Conservation (phyloP, 768 basidiomycete species). For the Butyriboletus loyo region DNA sequence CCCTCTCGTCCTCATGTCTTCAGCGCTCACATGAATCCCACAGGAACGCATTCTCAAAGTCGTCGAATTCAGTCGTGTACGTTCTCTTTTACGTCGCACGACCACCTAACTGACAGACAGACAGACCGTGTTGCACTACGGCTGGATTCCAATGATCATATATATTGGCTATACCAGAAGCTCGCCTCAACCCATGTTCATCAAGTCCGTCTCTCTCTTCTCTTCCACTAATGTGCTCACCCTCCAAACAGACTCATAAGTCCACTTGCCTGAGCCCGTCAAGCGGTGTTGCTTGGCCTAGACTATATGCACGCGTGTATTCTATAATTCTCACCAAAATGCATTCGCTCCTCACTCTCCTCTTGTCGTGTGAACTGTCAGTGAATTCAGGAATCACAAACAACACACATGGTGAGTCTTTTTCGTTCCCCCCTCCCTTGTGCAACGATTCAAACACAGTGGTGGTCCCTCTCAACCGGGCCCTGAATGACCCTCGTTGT, state of each 20-base stretch:
- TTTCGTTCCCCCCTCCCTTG: neutral
- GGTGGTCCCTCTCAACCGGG: slow-evolving; percentile 45
- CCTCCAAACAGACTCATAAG: slow-evolving; percentile 71
- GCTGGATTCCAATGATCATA: slow-evolving; percentile 96
- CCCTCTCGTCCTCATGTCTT: neutral
- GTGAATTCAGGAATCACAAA: neutral
- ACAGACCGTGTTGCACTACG: slow-evolving; percentile 88
- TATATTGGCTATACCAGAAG: slow-evolving; percentile 92
- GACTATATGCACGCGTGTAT: slow-evolving; percentile 24
- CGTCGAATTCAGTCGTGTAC: slow-evolving; percentile 78
- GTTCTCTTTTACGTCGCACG: slow-evolving; percentile 23
- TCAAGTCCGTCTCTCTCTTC: slow-evolving; percentile 69
- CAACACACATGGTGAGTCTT: slow-evolving; percentile 29
- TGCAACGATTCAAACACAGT: slow-evolving; percentile 62
- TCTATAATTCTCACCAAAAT: slow-evolving; percentile 26
- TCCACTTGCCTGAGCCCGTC: slow-evolving; percentile 72
- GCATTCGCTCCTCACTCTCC: slow-evolving; percentile 1
- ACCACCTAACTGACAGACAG: slow-evolving; percentile 1
- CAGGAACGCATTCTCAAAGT: slow-evolving; percentile 79
- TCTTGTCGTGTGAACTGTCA: neutral
- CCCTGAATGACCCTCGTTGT: slow-evolving; percentile 32
- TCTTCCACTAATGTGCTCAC: neutral
- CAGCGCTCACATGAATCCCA: neutral
- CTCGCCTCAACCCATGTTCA: slow-evolving; percentile 91
- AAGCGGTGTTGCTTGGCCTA: neutral